These are phyloP conservation scores for Neonectria hederae DNA, from an alignment of 2,329 filamentous ascomycete genomes.

Conservation along the genomic window DNA sequence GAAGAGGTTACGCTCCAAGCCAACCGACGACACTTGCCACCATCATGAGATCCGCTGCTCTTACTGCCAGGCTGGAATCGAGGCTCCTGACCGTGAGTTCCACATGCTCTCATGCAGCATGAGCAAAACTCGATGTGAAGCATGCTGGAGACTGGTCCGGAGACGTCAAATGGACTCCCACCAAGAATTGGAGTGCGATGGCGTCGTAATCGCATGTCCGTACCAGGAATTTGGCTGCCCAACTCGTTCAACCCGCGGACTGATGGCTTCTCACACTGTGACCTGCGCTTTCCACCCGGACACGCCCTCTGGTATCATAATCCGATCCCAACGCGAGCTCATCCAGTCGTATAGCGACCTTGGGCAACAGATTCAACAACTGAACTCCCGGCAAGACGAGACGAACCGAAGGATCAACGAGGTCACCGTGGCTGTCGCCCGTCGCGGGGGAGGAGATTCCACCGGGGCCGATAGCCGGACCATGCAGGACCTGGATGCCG, in stretches of 20 bases:
- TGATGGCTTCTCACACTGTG: conserved; percentile 56
- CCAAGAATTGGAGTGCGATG: conserved; percentile 59
- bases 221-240: conserved; percentile 51
- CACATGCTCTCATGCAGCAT: conserved; percentile 55
- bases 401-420: conserved; percentile 46
- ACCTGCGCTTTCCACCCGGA: conserved; percentile 62
- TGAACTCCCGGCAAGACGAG: conserved; percentile 48
- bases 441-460: conserved; percentile 45
- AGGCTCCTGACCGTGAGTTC: conserved; percentile 53
- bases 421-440: conserved; percentile 56
- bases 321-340: conserved; percentile 57
- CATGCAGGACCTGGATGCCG: conserved; percentile 55
- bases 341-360: conserved; percentile 55
- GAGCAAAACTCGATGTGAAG: conserved; percentile 58
- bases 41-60: conserved; percentile 62
- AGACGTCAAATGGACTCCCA: conserved; percentile 59
- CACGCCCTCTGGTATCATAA: conserved; percentile 61
- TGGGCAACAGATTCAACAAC: conserved; percentile 47
- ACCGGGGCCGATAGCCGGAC: conserved; percentile 60
- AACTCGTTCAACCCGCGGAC: conserved; percentile 45
- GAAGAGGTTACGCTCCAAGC: conserved; percentile 61
- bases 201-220: conserved; percentile 59
- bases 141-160: conserved; percentile 58
- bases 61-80: conserved; percentile 62
- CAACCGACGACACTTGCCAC: conserved; percentile 62